A percentile compares a stretch with the other conserved stretches of the same genome.
These are phyloP conservation scores for Brassica balearica DNA, from an alignment of 441 rosid species.

Conservation along the genomic window DNA sequence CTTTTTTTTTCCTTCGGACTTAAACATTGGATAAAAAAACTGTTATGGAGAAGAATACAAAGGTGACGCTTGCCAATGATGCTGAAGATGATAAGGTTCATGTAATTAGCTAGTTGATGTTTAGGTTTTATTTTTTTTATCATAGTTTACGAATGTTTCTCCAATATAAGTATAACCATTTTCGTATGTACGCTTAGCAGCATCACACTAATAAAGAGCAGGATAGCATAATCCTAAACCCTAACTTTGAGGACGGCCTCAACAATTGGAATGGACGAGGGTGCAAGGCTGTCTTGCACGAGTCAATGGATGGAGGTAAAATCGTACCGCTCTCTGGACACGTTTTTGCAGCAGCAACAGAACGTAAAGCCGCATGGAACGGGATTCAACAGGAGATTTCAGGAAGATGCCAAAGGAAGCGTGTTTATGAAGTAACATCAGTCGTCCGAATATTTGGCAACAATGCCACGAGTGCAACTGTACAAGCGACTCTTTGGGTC, in stretches of 20 bases:
- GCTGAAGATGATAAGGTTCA: constrained; percentile 49
- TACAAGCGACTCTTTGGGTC: constrained; percentile 81
- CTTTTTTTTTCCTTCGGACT: constrained; percentile 23
- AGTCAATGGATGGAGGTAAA: constrained; percentile 76
- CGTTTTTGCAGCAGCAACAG: constrained; percentile 78
- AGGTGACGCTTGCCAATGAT: constrained; percentile 42
- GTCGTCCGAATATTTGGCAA: constrained; percentile 74
- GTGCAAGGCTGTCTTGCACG: constrained; percentile 75
- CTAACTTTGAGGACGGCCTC: constrained; percentile 75
- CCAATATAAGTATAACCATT: not conserved
- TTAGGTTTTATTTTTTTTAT: not conserved
- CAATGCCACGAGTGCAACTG: constrained; percentile 58
- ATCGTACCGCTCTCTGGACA: constrained; percentile 70
- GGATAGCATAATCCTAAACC: constrained; percentile 73
- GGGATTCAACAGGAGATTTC: constrained; percentile 95
- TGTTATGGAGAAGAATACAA: constrained; percentile 51
- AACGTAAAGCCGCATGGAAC: constrained; percentile 80
- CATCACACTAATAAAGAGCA: constrained; percentile 49
- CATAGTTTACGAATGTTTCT: not conserved
- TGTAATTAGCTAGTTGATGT: not conserved
- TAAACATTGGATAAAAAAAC: constrained; percentile 45
- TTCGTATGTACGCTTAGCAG: constrained; percentile 10
- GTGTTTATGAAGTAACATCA: constrained; percentile 71
- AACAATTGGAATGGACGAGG: constrained; percentile 92
- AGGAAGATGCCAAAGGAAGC: constrained; percentile 70